A percentile compares a stretch with the other conserved stretches of the same genome.
Conservation (phyloP, 176 grass and related monocot genomes). For the Rhipidocladum racemiflorum region DNA sequence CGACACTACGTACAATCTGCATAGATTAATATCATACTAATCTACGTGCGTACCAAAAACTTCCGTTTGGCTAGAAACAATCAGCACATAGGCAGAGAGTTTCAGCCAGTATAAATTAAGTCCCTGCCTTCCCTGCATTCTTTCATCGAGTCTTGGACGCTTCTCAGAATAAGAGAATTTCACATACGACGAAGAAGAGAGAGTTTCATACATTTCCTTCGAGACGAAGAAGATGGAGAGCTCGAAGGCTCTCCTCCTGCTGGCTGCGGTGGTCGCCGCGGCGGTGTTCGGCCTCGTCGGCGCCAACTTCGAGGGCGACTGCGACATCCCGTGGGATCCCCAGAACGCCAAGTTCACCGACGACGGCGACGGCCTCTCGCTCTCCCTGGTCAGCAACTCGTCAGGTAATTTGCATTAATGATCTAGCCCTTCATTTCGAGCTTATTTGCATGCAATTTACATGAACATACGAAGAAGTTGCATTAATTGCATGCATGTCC, state of each 20-base stretch:
- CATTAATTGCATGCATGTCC: background rate
- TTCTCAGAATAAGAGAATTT: background rate
- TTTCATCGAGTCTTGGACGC: background rate
- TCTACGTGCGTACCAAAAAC: constrained; percentile 14
- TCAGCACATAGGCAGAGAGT: background rate
- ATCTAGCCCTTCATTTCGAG: no score
- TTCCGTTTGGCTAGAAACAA: background rate
- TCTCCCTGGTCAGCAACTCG: constrained; percentile 36
- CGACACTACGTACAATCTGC: background rate
- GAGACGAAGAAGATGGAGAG: background rate
- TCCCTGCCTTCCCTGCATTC: background rate
- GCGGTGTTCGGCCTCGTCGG: constrained; percentile 10
- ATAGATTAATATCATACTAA: background rate
- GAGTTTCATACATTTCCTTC: background rate
- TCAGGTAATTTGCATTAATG: constrained; percentile 8
- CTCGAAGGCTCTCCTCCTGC: background rate
- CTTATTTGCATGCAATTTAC: no score
- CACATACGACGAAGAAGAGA: background rate
- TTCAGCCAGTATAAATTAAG: constrained; percentile 29
- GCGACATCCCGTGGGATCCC: constrained; percentile 42
- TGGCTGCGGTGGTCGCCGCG: background rate
- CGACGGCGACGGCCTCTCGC: constrained; percentile 29
- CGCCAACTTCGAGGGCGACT: constrained; percentile 37
- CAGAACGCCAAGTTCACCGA: constrained; percentile 31
- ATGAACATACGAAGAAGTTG: no score